Base-by-base conservation (phyloP, 176 grass and related monocot genomes). In the Triticum urartu region DNA sequence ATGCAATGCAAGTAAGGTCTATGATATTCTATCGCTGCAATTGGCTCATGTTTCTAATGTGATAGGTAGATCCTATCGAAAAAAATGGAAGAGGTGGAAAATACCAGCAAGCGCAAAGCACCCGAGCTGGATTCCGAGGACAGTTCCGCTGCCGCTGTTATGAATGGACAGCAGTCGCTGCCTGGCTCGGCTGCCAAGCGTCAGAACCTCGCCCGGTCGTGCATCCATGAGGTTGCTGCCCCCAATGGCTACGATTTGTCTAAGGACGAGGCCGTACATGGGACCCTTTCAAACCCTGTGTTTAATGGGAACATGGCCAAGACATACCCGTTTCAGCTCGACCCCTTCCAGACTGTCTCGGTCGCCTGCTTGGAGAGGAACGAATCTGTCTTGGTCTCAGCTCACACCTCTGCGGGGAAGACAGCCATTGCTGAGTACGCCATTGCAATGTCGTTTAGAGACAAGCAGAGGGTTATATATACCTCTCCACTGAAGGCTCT, bases 371-470 rank as follows among this genome's bases (percentile, higher is more conserved):
- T 96, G 24, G 97, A 99, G 83, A 87, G 97, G 42, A 96, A 93
- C 32, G 97, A 99, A 30, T 99, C 97, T 2, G 88, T 99, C 58
- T 78, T 99, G 7, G 97, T 99, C 11, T 96, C 97, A 5, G 97
- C 97, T 36, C 97, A 99, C 87, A 99, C 97, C 40, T 99, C 97
- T 6, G 97, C 94, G 1, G 97, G 97, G 78, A 94, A 99, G 88
- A 99, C 97, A 6, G 94, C 92, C 75, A 72, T 99, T 15, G 94
- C 94, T 4, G 97, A 99, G 74, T 99, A 99, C 7, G 97, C 97
- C 64, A 92, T 99, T 22, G 97, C 94, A 61, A 96, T 99, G 97
- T 92, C 97, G 3, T 99, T 99, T 86, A 68, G 92, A 42, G 94
- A 99, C 66, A 99, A 94, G 89, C 97, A 98, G 89, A 90, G 94